Evolutionary conservation across 2,329 filamentous ascomycete species (phyloP).

Genomic region (Nothopassalora personata): DNA sequence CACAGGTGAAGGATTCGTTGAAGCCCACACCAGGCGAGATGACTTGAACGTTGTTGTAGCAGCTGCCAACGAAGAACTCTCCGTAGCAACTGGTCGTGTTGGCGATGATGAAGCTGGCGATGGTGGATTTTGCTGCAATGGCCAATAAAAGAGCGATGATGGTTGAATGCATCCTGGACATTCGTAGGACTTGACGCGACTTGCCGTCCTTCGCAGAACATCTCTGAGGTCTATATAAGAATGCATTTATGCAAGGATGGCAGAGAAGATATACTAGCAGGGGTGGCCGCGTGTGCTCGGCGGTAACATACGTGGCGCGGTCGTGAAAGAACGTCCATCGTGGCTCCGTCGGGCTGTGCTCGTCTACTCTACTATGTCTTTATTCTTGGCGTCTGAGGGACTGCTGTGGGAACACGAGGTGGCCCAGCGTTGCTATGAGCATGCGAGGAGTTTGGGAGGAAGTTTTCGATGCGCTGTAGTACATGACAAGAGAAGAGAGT

Average conservation of each 20-base stretch:
- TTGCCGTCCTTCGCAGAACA: not conserved
- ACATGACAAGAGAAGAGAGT: too few relatives aligned
- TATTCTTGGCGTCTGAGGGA: too few relatives aligned
- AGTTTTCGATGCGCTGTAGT: too few relatives aligned
- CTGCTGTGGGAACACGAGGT: too few relatives aligned
- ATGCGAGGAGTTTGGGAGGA: too few relatives aligned
- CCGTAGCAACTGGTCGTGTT: slow-evolving; percentile 15
- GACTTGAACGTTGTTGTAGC: slow-evolving; percentile 9
- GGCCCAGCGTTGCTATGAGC: too few relatives aligned
- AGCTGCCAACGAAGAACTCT: slow-evolving; percentile 9
- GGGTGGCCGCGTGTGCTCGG: slow-evolving; percentile 2
- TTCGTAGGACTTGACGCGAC: not conserved
- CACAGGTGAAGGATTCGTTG: slow-evolving; percentile 9
- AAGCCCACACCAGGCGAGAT: slow-evolving; percentile 9
- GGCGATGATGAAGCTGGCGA: slow-evolving; percentile 13
- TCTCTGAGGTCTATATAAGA: not conserved
- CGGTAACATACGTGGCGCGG: not conserved
- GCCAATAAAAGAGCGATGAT: not conserved
- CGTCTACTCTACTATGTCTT: not conserved
- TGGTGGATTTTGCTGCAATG: not conserved
- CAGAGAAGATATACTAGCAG: not conserved
- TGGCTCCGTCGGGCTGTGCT: not conserved
- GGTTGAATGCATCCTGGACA: not conserved
- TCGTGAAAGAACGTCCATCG: not conserved
- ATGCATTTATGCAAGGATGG: not conserved